A percentile compares a stretch with the other conserved stretches of the same genome.
Evolutionary conservation across 495 filamentous ascomycete species (phyloP).

Genomic region (Neurospora sp.): DNA sequence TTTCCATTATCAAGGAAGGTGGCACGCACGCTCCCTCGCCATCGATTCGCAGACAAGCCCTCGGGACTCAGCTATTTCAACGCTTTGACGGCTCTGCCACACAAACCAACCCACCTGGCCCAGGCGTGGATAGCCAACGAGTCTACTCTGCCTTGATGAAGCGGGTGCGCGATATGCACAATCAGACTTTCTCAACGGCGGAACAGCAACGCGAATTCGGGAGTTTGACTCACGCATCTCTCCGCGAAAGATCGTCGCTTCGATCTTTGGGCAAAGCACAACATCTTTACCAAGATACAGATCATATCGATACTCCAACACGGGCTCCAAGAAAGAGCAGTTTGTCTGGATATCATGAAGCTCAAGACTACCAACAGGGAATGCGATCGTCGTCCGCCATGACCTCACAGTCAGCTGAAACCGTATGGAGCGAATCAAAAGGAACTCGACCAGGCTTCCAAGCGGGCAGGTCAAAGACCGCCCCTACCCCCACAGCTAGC

Average conservation of each 20-base stretch:
- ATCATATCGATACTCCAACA: not conserved
- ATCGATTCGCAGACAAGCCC: conserved; percentile 19
- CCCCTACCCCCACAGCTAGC: not conserved
- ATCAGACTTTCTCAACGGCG: conserved; percentile 17
- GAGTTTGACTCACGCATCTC: not conserved
- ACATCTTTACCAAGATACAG: not conserved
- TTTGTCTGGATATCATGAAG: not conserved
- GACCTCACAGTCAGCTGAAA: not conserved
- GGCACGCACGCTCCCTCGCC: conserved; percentile 39
- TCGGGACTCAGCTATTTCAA: conserved; percentile 11
- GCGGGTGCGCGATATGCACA: conserved; percentile 38
- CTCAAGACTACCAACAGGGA: not conserved
- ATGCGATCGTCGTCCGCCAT: not conserved
- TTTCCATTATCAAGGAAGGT: conserved; percentile 60
- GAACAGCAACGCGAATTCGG: conserved; percentile 19
- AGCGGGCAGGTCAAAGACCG: not conserved
- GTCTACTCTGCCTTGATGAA: conserved; percentile 69
- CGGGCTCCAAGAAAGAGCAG: not conserved
- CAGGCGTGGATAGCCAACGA: conserved; percentile 48
- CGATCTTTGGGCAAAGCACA: not conserved
- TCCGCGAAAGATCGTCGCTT: not conserved
- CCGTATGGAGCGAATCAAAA: not conserved
- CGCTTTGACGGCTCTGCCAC: not conserved
- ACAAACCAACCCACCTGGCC: not conserved
- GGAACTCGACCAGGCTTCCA: not conserved